These are phyloP conservation scores for Syzygium aqueum DNA, from an alignment of 345 rosid species.

Conservation along the genomic window DNA sequence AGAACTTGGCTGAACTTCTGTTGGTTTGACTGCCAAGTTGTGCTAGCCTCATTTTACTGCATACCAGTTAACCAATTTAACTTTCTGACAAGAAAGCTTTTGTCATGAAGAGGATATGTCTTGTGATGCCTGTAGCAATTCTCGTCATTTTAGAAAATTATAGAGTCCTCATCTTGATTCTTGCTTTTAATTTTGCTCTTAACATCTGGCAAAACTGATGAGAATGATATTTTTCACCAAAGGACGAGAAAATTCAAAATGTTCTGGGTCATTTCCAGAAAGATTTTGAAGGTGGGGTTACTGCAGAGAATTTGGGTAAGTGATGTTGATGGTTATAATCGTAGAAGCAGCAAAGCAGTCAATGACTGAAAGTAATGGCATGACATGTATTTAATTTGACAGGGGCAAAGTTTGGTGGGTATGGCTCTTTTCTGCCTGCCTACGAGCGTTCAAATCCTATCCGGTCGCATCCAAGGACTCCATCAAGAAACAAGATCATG, in stretches of 20 bases:
- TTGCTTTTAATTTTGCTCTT: background rate
- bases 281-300: slow-evolving; percentile 34
- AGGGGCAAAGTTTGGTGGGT: slow-evolving; percentile 53
- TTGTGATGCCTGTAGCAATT: background rate
- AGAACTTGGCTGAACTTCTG: background rate
- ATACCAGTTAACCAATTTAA: background rate
- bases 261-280: slow-evolving; percentile 64
- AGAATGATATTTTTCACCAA: slow-evolving; percentile 12
- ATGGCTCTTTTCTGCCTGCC: slow-evolving; percentile 70
- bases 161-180: background rate
- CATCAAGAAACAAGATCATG: slow-evolving; percentile 12
- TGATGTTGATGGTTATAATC: slow-evolving; percentile 1
- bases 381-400: slow-evolving; percentile 13
- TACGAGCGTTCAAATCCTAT: slow-evolving; percentile 18
- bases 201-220: slow-evolving; percentile 2
- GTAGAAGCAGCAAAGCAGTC: background rate
- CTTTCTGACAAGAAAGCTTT: background rate
- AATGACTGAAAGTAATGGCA: background rate
- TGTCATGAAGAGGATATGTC: background rate
- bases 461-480: slow-evolving; percentile 25
- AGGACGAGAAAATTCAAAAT: slow-evolving; percentile 66
- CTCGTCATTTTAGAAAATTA: background rate
- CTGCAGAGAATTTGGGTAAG: slow-evolving; percentile 57
- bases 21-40: background rate
- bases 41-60: background rate